Base-by-base conservation (phyloP, 2,329 filamentous ascomycete genomes). In the Pseudogymnoascus sp. region DNA sequence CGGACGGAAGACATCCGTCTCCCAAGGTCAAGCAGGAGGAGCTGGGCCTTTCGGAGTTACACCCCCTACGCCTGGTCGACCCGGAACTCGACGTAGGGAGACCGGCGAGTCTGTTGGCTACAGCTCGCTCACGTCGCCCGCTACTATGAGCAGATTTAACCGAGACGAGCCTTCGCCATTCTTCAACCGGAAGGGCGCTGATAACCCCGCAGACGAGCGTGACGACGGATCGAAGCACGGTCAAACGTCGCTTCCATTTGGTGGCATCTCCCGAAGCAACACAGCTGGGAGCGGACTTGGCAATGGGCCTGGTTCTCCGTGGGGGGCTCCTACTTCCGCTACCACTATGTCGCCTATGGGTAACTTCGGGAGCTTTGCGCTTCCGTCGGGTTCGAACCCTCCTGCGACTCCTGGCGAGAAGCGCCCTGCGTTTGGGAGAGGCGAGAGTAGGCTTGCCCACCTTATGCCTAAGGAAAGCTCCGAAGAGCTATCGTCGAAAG, bases 351-450 rank as follows among this genome's bases (percentile, higher is more conserved):
- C 87, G 6, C 85, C 87, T 1, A 89, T 93, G 80, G 92, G 93
- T 35, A 88, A 88, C 21, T 99, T 99, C 76, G 93, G 93, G 10
- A 95, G 87, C 70, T 97, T 97, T 75, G 88, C 89, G n/a, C 75
- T 96, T 61, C 78, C 77, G 11, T 75, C 73, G 38, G 76, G 78
- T 59, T 75, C 83, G 2, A 77, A 79, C 31, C 80, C 82, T 35
- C 79, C 83, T 17, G 76, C 82, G 6, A 79, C 85, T 31, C 76
- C 80, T 7, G 78, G 82, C 3, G 91, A 96, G 62, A 96, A 95
- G 77, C 86, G 90, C 69, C 72, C 83, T 29, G 81, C 82, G 9
- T 84, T 88, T 70, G 88, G 86, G 29, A 82, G 88, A 64, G 86
- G 89, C 2, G 90, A 91, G 72, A 96, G 92, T 73, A 87, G 92